Evolutionary conservation across 371 early-diverging fungal genomes (phyloP).

Genomic region (Actinomortierella wolfii): DNA sequence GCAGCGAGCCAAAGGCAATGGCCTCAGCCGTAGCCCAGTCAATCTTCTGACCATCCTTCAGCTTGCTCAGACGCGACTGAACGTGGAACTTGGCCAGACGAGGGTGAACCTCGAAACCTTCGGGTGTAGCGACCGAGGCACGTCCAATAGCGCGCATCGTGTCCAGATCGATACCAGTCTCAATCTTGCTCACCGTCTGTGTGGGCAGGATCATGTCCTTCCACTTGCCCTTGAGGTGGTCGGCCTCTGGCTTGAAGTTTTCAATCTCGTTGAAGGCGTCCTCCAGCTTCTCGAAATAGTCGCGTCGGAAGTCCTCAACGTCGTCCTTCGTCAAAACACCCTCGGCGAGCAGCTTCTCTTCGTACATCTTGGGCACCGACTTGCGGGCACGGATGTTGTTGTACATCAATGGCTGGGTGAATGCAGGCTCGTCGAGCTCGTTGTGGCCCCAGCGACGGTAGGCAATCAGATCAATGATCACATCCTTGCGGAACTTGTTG

Average conservation of each 20-base stretch:
- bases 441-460: slow-evolving; percentile 98
- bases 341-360: slow-evolving; percentile 63
- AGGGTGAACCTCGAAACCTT: slow-evolving; percentile 75
- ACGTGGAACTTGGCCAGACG: slow-evolving; percentile 91
- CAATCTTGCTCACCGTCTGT: slow-evolving; percentile 52
- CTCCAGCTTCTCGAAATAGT: slow-evolving; percentile 63
- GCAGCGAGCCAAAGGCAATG: slow-evolving; percentile 88
- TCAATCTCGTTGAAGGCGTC: slow-evolving; percentile 61
- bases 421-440: slow-evolving; percentile 96
- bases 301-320: slow-evolving; percentile 56
- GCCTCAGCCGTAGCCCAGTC: slow-evolving; percentile 99
- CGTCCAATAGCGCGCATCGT: slow-evolving; percentile 70
- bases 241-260: slow-evolving; percentile 56
- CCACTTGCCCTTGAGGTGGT: slow-evolving; percentile 78
- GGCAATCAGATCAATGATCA: slow-evolving; percentile 91
- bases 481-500: slow-evolving; percentile 88
- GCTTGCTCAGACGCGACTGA: slow-evolving; percentile 72
- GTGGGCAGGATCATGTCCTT: slow-evolving; percentile 61
- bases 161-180: slow-evolving; percentile 60
- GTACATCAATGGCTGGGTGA: slow-evolving; percentile 97
- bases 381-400: slow-evolving; percentile 82
- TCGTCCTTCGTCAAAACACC: slow-evolving; percentile 48
- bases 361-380: slow-evolving; percentile 84
- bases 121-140: slow-evolving; percentile 72
- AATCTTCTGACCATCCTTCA: slow-evolving; percentile 71